Base-by-base conservation (phyloP, 208 protist genomes). In the Porcisia hertigi region DNA sequence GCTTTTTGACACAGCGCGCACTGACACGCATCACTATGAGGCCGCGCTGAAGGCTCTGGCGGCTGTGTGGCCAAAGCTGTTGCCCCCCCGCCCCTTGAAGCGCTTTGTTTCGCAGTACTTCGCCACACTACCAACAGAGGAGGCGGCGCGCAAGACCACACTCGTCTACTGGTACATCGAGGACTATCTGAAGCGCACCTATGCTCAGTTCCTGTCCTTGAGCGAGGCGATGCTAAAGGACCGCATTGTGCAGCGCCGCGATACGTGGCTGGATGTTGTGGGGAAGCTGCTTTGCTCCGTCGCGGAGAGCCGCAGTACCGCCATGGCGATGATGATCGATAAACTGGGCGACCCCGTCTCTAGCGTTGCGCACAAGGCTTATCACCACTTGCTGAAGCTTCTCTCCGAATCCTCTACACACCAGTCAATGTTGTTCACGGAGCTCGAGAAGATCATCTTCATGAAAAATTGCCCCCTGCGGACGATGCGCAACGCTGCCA, bases 161-260 rank as follows among this genome's bases (percentile, higher is more conserved):
- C 88, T 98, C 14, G 81, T 96, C 59, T 95, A 97, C 75, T 98
- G 94, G 92, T 98, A 94, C 76, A 77, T 98, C 52, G 94, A 98
- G 79, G 94, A 98, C 74, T 94, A 94, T 82, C 79, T 98, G 71
- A 98, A 98, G 79, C 91, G 91, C 73, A 96, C 90, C 52, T 98
- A 96, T 67, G 85, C 88, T 2, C 92, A 96, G 82, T 97, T 98
- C 69, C 83, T 98, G 6, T 91, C 92, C 45, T 81, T 96, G 41
- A 86, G 87, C 39, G 91, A 98, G 81, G 85, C 88, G 65, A 96
- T 96, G 92, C 87, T 96, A n/a, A 96, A 95, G 87, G 92, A 96
- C 78, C 81, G 89, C 53, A 76, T 96, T 45, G 82, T 94, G 76
- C 86, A 96, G 80, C 88, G 92, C 45, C 91, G 92, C 49, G 92